Base-by-base conservation (phyloP, 305 asterid species). In the Vinca major region DNA sequence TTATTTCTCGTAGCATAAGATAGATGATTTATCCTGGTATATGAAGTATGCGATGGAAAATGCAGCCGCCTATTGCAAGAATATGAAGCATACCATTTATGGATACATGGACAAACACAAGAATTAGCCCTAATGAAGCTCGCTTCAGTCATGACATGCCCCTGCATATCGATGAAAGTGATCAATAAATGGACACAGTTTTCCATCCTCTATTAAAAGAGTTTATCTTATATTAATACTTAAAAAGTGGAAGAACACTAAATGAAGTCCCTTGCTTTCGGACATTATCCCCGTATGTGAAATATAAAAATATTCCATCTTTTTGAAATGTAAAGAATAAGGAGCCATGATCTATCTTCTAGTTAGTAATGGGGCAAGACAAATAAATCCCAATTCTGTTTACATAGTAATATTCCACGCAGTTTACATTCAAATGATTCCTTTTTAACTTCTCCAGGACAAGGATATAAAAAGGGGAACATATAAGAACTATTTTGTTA, bases 141-240 rank as follows among this genome's bases (percentile, higher is more conserved):
- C 54, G 80, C 73, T 77, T 71, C 88, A 72, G 78, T 76, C 63
- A 74, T 52, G 68, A 78, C 88, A 80, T 72, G 73, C 5, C 91
- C 90, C 98, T 92, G 89, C 80, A 84, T 65, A 47, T 43, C 41
- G 57, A 75, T 19, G 62, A 19, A 3, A 57, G 33, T n/a, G 54
- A 37, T 12, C 2, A 36, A 37, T 37, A 49, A 33, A 41, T 16
- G 11, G 26, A 49, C 37, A 37, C 11, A 36, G 39, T 66, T 50
- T 51, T 5, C 7, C 1, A 5, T 41, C 69, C 58, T 65, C 7
- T 14, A 16, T 65, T 13, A 13, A 64, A 51, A 12, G 21, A n/a
- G 9, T 12, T 21, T 13, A 45, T 45, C 40, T 14, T 48, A 48
- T 6, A 64, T 13, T 14, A 50, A 14, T 16, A 7, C 20, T 50